Evolutionary conservation across 495 filamentous ascomycete genomes (phyloP).

Genomic region (Annulohypoxylon bovei): DNA sequence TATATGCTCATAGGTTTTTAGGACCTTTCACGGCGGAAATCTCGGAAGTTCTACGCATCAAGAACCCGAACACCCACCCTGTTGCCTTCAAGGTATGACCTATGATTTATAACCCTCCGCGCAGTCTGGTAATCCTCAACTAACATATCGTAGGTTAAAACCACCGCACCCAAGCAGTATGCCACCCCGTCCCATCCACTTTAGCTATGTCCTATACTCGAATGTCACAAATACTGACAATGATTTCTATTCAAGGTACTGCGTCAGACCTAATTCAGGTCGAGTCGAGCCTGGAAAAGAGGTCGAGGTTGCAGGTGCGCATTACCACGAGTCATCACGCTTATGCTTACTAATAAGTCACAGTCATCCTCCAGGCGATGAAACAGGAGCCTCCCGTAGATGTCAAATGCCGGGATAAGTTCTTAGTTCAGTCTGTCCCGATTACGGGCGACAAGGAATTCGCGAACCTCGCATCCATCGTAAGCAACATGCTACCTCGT

Average conservation of each 20-base stretch:
- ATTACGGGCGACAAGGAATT: constrained; percentile 87
- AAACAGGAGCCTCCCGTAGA: constrained; percentile 89
- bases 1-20: constrained; percentile 53
- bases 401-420: constrained; percentile 95
- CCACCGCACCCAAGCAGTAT: constrained; percentile 98
- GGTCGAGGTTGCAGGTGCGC: constrained; percentile 91
- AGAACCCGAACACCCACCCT: constrained; percentile 79
- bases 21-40: constrained; percentile 95
- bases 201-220: constrained; percentile 20
- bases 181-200: constrained; percentile 44
- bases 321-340: constrained; percentile 4
- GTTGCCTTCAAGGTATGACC: constrained; percentile 91
- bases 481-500: constrained; percentile 55
- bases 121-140: constrained; percentile 11
- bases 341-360: constrained; percentile 31
- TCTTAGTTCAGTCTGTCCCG: constrained; percentile 92
- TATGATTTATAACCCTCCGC: constrained; percentile 2
- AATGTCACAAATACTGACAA: constrained; percentile 31
- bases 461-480: constrained; percentile 78
- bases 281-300: constrained; percentile 87
- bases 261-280: constrained; percentile 96
- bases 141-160: constrained; percentile 80
- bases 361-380: constrained; percentile 97
- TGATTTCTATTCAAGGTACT: constrained; percentile 72
- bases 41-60: constrained; percentile 81